Percentiles rank a stretch among this genome's conserved stretches.
phyloP scores from a whole-genome alignment of 2,329 filamentous ascomycete species.

The Zalaria sp. region DNA sequence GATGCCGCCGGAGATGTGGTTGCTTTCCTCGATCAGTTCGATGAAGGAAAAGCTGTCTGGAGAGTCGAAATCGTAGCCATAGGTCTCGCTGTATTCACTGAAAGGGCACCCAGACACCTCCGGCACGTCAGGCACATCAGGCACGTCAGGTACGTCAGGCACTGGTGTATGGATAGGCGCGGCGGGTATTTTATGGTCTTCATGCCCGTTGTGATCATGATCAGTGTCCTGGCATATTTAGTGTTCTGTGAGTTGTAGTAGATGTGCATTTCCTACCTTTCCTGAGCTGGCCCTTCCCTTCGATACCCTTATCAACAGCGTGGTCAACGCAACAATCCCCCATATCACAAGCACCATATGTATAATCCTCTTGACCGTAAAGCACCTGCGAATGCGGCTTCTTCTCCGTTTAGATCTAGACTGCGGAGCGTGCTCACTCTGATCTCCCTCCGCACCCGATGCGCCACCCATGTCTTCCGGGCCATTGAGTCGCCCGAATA shows the following conservation, averaged over 20 bases:
- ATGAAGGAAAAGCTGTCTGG: constrained; percentile 3
- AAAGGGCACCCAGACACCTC: not conserved
- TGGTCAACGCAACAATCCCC: too few relatives aligned
- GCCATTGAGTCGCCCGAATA: too few relatives aligned
- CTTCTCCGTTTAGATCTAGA: not conserved
- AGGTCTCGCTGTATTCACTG: not conserved
- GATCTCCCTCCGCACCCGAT: too few relatives aligned
- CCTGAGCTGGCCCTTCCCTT: not conserved
- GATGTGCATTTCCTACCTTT: too few relatives aligned
- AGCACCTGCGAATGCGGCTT: not conserved
- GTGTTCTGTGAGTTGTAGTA: too few relatives aligned
- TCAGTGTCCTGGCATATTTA: not conserved
- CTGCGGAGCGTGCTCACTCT: too few relatives aligned
- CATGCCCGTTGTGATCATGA: not conserved
- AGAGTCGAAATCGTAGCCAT: not conserved
- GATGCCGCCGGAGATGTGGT: constrained; percentile 12
- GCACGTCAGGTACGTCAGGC: not conserved
- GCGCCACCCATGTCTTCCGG: too few relatives aligned
- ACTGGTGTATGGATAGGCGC: not conserved
- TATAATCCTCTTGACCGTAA: too few relatives aligned
- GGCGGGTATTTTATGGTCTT: not conserved
- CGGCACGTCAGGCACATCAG: not conserved
- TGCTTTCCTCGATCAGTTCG: constrained; percentile 13
- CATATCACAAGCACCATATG: too few relatives aligned
- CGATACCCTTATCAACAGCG: too few relatives aligned